Base-by-base conservation (phyloP, 2,329 filamentous ascomycete species). In the Cladorrhinum sp. region DNA sequence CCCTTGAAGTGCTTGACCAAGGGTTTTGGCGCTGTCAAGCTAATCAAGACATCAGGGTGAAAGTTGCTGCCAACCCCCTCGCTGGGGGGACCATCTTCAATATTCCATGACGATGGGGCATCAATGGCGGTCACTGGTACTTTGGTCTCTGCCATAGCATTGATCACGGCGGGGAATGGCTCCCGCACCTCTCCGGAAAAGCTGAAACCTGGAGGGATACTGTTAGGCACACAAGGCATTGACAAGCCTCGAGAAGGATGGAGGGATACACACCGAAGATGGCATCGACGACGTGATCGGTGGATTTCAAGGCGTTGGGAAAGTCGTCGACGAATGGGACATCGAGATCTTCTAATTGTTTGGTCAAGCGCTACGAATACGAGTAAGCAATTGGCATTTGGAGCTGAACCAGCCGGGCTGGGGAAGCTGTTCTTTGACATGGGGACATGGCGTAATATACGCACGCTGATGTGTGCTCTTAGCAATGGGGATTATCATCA, bases 181-280 rank as follows among this genome's bases (percentile, higher is more conserved):
- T 96, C 91, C n/a, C 95, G 87, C 57, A 99, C 88, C 65, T 95
- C 88, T 6, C 93, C 93, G 1, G 87, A 88, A 77, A 99, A 99
- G 62, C 90, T 95, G 78, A 99, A 99, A 7, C 91, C 89, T 89
- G 49, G 51, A 55, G n/a, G 36, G 29, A 32, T 48, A 16, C 25
- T 50, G 23, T 51, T 45, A 58, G 51, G 32, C 45, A 56, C 2
- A 58, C 25, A 16, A 36, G 29, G 22, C 51, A 52, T 55, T 63
- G 66, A 55, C 10, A 64, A 64, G n/a, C n/a, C 20, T n/a, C 9
- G 45, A 57, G 55, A 59, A 32, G 48, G 7, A 38, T 20, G 50
- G 7, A 58, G 29, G 50, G n/a, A 24, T 51, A 76, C 77, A 50
- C 74, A 89, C 91, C 92, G 72, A 99, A 99, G 64, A 99, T 91